phyloP scores from a whole-genome alignment of 2,329 filamentous ascomycete species.

The Incumbomyces delicatus region DNA sequence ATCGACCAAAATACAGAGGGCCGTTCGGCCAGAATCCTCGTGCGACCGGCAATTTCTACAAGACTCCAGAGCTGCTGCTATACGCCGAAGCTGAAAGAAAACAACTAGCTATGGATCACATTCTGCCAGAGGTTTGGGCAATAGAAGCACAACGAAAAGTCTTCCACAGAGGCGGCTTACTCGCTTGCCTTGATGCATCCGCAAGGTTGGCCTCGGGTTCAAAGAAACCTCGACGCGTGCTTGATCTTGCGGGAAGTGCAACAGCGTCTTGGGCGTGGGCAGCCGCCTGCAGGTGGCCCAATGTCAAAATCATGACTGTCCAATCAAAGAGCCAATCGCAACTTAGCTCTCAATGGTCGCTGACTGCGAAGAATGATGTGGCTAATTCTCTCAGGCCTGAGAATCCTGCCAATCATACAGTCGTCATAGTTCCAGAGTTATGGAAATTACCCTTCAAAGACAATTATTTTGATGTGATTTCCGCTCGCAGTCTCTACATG shows the following conservation, averaged over 20 bases:
- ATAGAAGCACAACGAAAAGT: slow-evolving; percentile 52
- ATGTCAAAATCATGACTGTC: slow-evolving; percentile 79
- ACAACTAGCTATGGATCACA: slow-evolving; percentile 65
- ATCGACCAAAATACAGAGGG: slow-evolving; percentile 62
- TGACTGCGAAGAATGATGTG: background rate
- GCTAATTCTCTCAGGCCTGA: slow-evolving; percentile 44
- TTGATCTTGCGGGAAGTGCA: slow-evolving; percentile 78
- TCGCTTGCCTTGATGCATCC: slow-evolving; percentile 44
- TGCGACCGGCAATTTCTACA: slow-evolving; percentile 44
- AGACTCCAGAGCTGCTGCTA: slow-evolving; percentile 25
- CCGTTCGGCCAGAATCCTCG: slow-evolving; percentile 62
- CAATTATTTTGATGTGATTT: slow-evolving; percentile 83
- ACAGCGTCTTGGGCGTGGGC: slow-evolving; percentile 96
- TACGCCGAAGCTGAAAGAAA: slow-evolving; percentile 57
- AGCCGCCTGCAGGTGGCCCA: slow-evolving; percentile 73
- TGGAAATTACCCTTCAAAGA: slow-evolving; percentile 77
- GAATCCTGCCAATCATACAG: slow-evolving; percentile 78
- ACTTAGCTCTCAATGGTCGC: slow-evolving; percentile 42
- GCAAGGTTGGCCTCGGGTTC: slow-evolving; percentile 9
- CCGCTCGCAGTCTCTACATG: slow-evolving; percentile 74
- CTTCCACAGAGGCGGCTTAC: slow-evolving; percentile 48
- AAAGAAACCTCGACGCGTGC: slow-evolving; percentile 45
- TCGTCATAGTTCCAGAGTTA: slow-evolving; percentile 65
- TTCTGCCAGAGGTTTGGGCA: slow-evolving; percentile 51
- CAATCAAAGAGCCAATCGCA: slow-evolving; percentile 64